Percentiles rank a stretch among this genome's conserved stretches.
phyloP scores from a whole-genome alignment of 2,329 filamentous ascomycete species.

The Nemania bipapillata region DNA sequence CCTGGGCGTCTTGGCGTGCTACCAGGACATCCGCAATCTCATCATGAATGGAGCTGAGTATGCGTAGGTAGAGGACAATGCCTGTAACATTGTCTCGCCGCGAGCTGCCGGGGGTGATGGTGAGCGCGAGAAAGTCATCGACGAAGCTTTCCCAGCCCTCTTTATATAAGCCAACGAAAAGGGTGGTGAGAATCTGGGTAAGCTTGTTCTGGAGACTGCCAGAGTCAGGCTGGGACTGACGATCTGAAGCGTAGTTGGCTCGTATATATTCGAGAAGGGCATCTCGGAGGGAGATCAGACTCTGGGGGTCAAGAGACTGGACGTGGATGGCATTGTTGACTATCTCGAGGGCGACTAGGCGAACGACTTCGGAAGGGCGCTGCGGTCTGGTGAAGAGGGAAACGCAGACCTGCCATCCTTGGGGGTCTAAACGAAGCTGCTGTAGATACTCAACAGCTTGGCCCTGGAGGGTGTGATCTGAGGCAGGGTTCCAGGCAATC shows the following conservation, averaged over 20 bases:
- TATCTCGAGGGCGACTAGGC: constrained; percentile 88
- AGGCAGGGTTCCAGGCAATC: constrained; percentile 86
- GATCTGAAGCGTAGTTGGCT: constrained; percentile 73
- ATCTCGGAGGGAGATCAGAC: constrained; percentile 80
- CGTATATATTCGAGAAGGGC: constrained; percentile 83
- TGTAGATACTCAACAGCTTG: constrained; percentile 85
- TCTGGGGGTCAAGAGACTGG: constrained; percentile 77
- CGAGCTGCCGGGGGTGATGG: constrained; percentile 69
- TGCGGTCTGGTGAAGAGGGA: constrained; percentile 84
- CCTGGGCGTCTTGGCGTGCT: constrained; percentile 78
- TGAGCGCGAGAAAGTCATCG: constrained; percentile 85
- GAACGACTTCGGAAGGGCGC: constrained; percentile 81
- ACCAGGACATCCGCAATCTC: constrained; percentile 95
- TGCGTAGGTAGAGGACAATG: constrained; percentile 86
- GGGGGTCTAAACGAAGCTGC: constrained; percentile 81
- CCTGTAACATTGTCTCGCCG: constrained; percentile 76
- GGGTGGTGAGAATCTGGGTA: constrained; percentile 91
- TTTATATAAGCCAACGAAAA: constrained; percentile 88
- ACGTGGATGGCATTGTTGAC: constrained; percentile 91
- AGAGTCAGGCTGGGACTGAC: constrained; percentile 72
- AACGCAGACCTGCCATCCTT: constrained; percentile 91
- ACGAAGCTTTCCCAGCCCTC: constrained; percentile 90
- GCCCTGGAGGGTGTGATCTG: constrained; percentile 77
- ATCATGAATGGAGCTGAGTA: constrained; percentile 90
- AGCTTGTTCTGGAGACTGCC: constrained; percentile 92